Percentiles rank a stretch among this genome's conserved stretches.
phyloP scores from a whole-genome alignment of 345 rosid species.

The Brassica rapa region DNA sequence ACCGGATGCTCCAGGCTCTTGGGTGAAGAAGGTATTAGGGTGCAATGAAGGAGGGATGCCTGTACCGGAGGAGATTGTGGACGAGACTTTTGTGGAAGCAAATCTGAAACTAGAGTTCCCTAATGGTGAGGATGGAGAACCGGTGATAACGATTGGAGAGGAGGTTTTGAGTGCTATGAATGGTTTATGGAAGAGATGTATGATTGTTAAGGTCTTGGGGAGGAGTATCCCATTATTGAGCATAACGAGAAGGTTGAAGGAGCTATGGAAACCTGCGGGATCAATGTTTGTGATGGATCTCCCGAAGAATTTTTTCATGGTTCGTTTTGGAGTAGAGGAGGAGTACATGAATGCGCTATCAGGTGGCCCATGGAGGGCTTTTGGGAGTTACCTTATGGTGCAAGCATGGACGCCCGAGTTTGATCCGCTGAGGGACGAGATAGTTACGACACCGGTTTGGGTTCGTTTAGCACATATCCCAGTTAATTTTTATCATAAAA shows the following conservation, averaged over 20 bases:
- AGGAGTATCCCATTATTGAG: not conserved
- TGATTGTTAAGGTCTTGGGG: not conserved
- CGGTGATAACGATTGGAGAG: not conserved
- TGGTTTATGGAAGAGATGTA: not conserved
- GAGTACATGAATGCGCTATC: not conserved
- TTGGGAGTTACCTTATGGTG: not conserved
- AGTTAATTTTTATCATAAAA: too few species aligned
- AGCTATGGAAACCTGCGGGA: not conserved
- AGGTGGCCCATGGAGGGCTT: not conserved
- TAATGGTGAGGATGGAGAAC: not conserved
- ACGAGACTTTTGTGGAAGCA: too few species aligned
- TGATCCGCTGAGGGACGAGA: not conserved
- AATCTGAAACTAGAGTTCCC: not conserved
- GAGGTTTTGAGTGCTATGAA: not conserved
- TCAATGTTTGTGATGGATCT: not conserved
- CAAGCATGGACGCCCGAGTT: not conserved
- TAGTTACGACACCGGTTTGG: not conserved
- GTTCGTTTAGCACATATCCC: not conserved
- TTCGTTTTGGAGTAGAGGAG: too few species aligned
- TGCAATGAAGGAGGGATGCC: too few species aligned
- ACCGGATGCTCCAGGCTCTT: too few species aligned
- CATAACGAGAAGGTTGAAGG: not conserved
- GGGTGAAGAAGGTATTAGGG: too few species aligned
- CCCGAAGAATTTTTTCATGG: not conserved
- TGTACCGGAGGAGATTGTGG: too few species aligned